Percentiles rank a stretch among this genome's conserved stretches.
Conservation (phyloP, 2,329 filamentous ascomycete species). For the Eurotiales sp. region DNA sequence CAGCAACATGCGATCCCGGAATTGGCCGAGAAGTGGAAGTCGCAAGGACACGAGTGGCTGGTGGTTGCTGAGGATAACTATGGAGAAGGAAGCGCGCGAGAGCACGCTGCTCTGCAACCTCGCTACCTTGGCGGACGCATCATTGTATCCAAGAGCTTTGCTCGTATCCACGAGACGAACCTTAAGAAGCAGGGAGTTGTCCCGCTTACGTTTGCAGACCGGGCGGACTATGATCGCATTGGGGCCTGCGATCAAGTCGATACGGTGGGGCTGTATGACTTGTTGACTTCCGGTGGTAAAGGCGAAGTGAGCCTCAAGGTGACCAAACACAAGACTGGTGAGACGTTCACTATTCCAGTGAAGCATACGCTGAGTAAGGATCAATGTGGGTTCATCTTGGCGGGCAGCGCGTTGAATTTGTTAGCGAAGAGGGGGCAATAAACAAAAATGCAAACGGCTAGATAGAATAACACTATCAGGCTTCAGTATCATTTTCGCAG, state of each 20-base stretch:
- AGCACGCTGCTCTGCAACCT: slow-evolving; percentile 46
- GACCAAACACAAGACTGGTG: slow-evolving; percentile 58
- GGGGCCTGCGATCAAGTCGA: slow-evolving; percentile 76
- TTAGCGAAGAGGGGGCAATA: slow-evolving; percentile 60
- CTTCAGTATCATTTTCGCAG: neutral
- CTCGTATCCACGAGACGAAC: slow-evolving; percentile 92
- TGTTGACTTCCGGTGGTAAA: slow-evolving; percentile 71
- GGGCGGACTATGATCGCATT: slow-evolving; percentile 82
- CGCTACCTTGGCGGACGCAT: slow-evolving; percentile 83
- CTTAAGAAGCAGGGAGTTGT: slow-evolving; percentile 97
- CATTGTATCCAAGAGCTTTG: slow-evolving; percentile 82
- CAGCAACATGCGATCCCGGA: slow-evolving; percentile 75
- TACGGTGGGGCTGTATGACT: slow-evolving; percentile 79
- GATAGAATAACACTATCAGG: neutral
- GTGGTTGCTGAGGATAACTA: slow-evolving; percentile 98
- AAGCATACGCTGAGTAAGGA: slow-evolving; percentile 85
- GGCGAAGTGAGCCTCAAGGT: slow-evolving; percentile 72
- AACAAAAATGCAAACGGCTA: neutral
- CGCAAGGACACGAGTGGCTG: slow-evolving; percentile 73
- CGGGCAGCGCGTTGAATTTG: slow-evolving; percentile 89
- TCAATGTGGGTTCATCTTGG: slow-evolving; percentile 87
- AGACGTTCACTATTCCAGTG: slow-evolving; percentile 68
- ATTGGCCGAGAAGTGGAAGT: slow-evolving; percentile 79
- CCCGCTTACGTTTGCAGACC: slow-evolving; percentile 83
- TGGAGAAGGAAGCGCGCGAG: slow-evolving; percentile 62